These are phyloP conservation scores for Mucor irregularis DNA, from an alignment of 371 early-diverging fungal species.

Conservation along the genomic window DNA sequence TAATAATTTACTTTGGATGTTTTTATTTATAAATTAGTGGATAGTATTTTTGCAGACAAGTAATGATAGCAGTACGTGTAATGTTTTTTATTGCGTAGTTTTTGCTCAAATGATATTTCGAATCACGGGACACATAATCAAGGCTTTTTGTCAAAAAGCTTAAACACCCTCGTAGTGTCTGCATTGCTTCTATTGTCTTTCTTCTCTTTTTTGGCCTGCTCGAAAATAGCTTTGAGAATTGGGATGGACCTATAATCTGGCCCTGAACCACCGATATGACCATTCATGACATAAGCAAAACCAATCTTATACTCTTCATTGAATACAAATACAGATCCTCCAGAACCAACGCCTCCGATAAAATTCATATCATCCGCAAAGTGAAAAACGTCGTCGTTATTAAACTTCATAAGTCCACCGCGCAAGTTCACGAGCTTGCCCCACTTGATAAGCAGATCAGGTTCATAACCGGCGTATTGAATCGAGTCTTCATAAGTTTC, in stretches of 20 bases:
- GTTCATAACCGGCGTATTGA: not conserved
- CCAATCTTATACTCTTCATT: constrained; percentile 16
- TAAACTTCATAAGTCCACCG: constrained; percentile 9
- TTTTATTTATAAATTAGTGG: no score
- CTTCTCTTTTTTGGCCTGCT: constrained; percentile 6
- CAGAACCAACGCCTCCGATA: constrained; percentile 16
- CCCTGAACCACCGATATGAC: not conserved
- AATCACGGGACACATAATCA: no score
- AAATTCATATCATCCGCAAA: not conserved
- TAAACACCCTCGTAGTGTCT: no score
- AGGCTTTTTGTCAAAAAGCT: no score
- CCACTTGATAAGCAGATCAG: not conserved
- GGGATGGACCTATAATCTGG: constrained; percentile 5
- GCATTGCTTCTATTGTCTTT: no score
- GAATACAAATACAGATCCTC: constrained; percentile 13
- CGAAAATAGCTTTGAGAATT: constrained; percentile 2
- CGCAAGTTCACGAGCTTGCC: not conserved
- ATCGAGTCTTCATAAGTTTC: constrained; percentile 6
- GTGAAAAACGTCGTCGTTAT: not conserved
- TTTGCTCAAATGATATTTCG: no score
- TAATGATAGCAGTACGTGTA: no score
- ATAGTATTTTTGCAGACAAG: no score
- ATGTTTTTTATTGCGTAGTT: no score
- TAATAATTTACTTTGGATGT: no score
- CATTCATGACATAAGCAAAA: constrained; percentile 13